Base-by-base conservation (phyloP, 2,329 filamentous ascomycete species). In the Venturiaceae sp. region DNA sequence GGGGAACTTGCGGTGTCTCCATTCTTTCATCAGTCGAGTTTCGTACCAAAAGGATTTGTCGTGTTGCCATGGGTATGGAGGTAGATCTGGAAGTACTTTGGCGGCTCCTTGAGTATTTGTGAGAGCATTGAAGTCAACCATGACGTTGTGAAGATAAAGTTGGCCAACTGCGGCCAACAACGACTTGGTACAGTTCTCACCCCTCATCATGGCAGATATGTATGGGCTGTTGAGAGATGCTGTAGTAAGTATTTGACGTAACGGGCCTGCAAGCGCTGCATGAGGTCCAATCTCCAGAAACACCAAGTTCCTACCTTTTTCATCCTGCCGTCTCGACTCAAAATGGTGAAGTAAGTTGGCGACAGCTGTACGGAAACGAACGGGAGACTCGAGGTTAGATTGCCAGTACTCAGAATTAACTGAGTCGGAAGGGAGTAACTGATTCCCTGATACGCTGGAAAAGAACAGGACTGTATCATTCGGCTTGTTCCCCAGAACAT, bases 281-380 rank as follows among this genome's bases (percentile, higher is more conserved):
- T 74, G 72, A 14, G 72, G 72, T 3, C 73, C 73, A 41, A 75
- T 58, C 61, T 73, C 71, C 3, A 73, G 11, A 14, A 39, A 19
- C 1, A 66, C 50, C 16, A 60, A 58, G 7, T 30, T 50, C 8
- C 3, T 3, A 3, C n/a, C 13, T 4, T 19, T 47, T 23, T 59
- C 58, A 19, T 14, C 63, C 62, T 2, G 60, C 21, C 7, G 66
- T 59, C 53, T 66, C 65, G 0, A 64, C n/a, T n/a, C n/a, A n/a
- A n/a, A n/a, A n/a, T n/a, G n/a, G n/a, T n/a, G n/a, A n/a, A 36
- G 11, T 16, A 36, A 36, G 55, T 30, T 28, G 26, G n/a, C 9
- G 23, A 55, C 30, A 30, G 57, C 57, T 8, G 41, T 14, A 26
- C 11, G 9, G 34, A 59, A 59, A 8, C 8, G 16, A 3, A 47